Conservation (phyloP, 2,329 filamentous ascomycete genomes). For the Trichoderma endophyticum region DNA sequence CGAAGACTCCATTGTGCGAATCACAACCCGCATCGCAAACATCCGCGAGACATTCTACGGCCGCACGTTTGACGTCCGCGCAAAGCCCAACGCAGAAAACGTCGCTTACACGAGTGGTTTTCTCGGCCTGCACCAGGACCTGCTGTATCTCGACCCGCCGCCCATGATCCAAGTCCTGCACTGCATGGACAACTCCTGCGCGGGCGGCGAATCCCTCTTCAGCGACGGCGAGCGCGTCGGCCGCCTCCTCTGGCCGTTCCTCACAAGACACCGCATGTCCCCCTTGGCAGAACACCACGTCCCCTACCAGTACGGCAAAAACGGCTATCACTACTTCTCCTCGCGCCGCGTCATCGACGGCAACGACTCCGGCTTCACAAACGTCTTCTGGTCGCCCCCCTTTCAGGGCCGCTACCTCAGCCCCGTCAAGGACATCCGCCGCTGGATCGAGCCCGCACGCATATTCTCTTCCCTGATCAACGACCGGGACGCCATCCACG, state of each 20-base stretch:
- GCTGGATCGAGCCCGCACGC: slow-evolving; percentile 49
- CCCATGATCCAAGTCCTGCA: slow-evolving; percentile 86
- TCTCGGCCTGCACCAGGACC: slow-evolving; percentile 88
- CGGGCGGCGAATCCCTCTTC: slow-evolving; percentile 84
- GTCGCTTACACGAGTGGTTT: slow-evolving; percentile 83
- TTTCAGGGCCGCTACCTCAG: slow-evolving; percentile 62
- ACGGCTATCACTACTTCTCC: slow-evolving; percentile 60
- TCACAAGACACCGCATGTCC: slow-evolving; percentile 16
- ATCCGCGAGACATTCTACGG: slow-evolving; percentile 90
- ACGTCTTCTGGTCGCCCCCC: slow-evolving; percentile 67
- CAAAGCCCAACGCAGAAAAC: slow-evolving; percentile 79
- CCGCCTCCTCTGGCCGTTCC: slow-evolving; percentile 31
- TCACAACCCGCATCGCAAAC: slow-evolving; percentile 71
- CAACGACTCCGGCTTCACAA: slow-evolving; percentile 25
- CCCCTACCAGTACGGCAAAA: slow-evolving; percentile 67
- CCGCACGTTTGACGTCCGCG: slow-evolving; percentile 82
- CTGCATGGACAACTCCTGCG: slow-evolving; percentile 75
- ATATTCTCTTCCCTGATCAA: slow-evolving; percentile 61
- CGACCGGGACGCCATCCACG: slow-evolving; percentile 55
- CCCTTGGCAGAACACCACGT: slow-evolving; percentile 34
- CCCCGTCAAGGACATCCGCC: slow-evolving; percentile 24
- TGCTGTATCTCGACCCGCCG: slow-evolving; percentile 78
- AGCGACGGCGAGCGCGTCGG: slow-evolving; percentile 68
- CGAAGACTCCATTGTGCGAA: slow-evolving; percentile 60
- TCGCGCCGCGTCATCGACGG: slow-evolving; percentile 52